phyloP scores from a whole-genome alignment of 2,329 filamentous ascomycete genomes.

The Chaetomiaceae sp. region DNA sequence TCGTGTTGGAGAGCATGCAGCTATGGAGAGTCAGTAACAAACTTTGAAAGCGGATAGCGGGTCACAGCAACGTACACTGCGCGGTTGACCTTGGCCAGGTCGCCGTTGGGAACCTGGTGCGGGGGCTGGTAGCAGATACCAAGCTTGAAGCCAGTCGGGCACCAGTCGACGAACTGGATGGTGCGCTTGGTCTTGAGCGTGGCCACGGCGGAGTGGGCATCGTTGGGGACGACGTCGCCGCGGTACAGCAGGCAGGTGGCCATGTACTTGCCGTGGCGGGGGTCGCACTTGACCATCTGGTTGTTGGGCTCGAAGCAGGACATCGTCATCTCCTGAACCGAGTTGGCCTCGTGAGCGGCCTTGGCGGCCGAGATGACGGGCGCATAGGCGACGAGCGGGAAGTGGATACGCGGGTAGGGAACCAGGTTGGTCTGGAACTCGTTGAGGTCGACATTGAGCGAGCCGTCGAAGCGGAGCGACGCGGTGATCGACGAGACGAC shows the following conservation, averaged over 20 bases:
- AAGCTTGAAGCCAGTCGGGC: conserved; percentile 99
- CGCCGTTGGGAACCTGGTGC: conserved; percentile 91
- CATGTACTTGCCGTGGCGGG: conserved; percentile 99
- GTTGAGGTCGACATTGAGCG: conserved; percentile 98
- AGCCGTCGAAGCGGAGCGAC: conserved; percentile 96
- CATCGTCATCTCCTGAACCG: conserved; percentile 96
- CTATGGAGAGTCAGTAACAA: conserved; percentile 38
- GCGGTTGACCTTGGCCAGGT: conserved; percentile 95
- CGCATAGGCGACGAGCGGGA: conserved; percentile 94
- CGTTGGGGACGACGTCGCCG: conserved; percentile 95
- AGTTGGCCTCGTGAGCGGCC: conserved; percentile 96
- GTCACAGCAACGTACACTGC: conserved; percentile 67
- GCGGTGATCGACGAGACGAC: conserved; percentile 98
- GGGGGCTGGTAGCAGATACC: conserved; percentile 99
- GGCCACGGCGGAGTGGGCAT: conserved; percentile 85
- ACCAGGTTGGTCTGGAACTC: conserved; percentile 99
- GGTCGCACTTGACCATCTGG: conserved; percentile 99
- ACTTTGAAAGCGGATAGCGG: fast-evolving
- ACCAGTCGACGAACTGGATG: conserved; percentile 99
- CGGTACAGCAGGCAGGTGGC: conserved; percentile 97
- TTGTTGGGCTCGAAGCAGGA: conserved; percentile 99
- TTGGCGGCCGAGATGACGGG: conserved; percentile 93
- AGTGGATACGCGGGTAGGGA: conserved; percentile 97
- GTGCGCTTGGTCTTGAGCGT: conserved; percentile 99
- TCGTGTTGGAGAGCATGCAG: conserved; percentile 99